These are phyloP conservation scores for Alternaria panax DNA, from an alignment of 2,329 filamentous ascomycete genomes.

Conservation along the genomic window DNA sequence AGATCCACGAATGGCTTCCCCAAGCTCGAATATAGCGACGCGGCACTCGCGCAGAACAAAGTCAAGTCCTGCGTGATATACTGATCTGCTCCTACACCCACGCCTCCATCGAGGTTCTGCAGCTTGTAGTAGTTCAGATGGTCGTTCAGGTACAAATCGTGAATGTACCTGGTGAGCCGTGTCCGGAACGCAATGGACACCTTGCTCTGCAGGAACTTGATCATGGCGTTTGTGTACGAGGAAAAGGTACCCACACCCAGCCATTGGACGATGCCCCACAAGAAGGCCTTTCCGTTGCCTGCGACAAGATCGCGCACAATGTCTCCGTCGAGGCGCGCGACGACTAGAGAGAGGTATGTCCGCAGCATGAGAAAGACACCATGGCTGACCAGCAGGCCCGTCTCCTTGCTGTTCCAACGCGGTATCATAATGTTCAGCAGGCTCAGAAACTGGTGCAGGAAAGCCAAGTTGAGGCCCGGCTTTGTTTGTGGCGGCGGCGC, in stretches of 20 bases:
- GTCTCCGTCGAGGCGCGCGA: conserved; percentile 91
- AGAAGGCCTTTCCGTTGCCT: conserved; percentile 86
- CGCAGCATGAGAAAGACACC: conserved; percentile 87
- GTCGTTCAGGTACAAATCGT: conserved; percentile 94
- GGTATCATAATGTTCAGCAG: conserved; percentile 98
- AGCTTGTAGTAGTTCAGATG: conserved; percentile 97
- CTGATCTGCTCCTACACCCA: conserved; percentile 91
- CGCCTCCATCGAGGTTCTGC: conserved; percentile 88
- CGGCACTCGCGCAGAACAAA: conserved; percentile 90
- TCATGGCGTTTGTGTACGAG: conserved; percentile 98
- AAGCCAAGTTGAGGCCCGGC: conserved; percentile 92
- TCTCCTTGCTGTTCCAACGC: conserved; percentile 93
- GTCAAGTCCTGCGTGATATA: conserved; percentile 98
- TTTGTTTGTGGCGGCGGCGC: conserved; percentile 91
- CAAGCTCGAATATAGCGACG: conserved; percentile 91
- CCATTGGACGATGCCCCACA: conserved; percentile 93
- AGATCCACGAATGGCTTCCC: conserved; percentile 99
- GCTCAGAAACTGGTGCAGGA: conserved; percentile 95
- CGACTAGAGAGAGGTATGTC: conserved; percentile 92
- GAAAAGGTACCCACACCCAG: conserved; percentile 91
- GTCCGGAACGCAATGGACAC: conserved; percentile 98
- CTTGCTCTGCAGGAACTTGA: conserved; percentile 97
- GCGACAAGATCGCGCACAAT: conserved; percentile 97
- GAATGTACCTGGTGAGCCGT: conserved; percentile 91
- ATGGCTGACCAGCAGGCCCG: conserved; percentile 86